phyloP scores from a whole-genome alignment of 2,329 filamentous ascomycete genomes.

The Hymenoscyphus albidus region DNA sequence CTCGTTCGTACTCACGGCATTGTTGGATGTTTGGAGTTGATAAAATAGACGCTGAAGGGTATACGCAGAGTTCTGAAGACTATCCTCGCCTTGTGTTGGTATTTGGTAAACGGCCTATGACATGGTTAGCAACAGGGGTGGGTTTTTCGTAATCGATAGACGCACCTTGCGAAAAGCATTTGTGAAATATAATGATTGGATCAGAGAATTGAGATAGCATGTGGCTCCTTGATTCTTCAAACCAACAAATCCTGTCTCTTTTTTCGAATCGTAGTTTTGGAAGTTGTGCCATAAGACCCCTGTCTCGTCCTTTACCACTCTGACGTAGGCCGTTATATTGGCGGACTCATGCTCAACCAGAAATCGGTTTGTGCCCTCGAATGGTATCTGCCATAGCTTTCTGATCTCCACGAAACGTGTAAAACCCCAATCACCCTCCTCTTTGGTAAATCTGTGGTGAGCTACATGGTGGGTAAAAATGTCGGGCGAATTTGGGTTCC shows the following conservation, averaged over 20 bases:
- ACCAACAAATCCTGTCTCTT: slow-evolving; percentile 94
- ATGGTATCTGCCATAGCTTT: slow-evolving; percentile 74
- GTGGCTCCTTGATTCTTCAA: slow-evolving; percentile 95
- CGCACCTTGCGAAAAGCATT: slow-evolving; percentile 88
- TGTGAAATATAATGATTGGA: slow-evolving; percentile 81
- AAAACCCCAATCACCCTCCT: slow-evolving; percentile 98
- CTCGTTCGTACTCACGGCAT: slow-evolving; percentile 84
- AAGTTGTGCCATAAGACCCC: slow-evolving; percentile 91
- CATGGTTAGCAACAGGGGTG: slow-evolving; percentile 15
- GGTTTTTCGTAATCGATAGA: neutral
- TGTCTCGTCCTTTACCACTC: slow-evolving; percentile 81
- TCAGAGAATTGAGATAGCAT: slow-evolving; percentile 79
- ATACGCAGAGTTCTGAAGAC: slow-evolving; percentile 83
- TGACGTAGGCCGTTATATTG: slow-evolving; percentile 78
- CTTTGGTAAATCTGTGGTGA: slow-evolving; percentile 93
- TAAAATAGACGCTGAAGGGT: slow-evolving; percentile 93
- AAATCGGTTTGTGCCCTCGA: slow-evolving; percentile 65
- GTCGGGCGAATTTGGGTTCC: slow-evolving; percentile 89
- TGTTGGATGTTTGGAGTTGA: slow-evolving; percentile 80
- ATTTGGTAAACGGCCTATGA: slow-evolving; percentile 89
- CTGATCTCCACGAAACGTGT: slow-evolving; percentile 91
- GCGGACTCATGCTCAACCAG: slow-evolving; percentile 73
- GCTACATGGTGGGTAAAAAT: slow-evolving; percentile 76
- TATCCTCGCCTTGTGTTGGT: slow-evolving; percentile 80
- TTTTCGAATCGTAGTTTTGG: slow-evolving; percentile 96